These are phyloP conservation scores for Cryptococcus wingfieldii DNA, from an alignment of 1,284 basidiomycete genomes.

Conservation along the genomic window DNA sequence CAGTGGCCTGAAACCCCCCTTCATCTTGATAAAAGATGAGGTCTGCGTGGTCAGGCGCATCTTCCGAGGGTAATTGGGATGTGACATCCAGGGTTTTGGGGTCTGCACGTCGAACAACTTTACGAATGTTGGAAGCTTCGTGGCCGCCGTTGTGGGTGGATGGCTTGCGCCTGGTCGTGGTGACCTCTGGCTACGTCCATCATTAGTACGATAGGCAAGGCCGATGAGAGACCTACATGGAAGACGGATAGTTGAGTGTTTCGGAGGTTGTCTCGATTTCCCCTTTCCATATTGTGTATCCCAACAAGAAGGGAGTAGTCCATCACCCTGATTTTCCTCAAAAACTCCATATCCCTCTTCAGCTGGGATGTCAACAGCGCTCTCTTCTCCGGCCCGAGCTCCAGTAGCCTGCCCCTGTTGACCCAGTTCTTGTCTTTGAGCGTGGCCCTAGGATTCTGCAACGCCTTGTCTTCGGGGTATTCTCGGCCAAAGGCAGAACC, in stretches of 20 bases:
- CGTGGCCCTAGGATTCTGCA: slow-evolving; percentile 75
- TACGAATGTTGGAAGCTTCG: slow-evolving; percentile 76
- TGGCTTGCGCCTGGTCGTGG: slow-evolving; percentile 55
- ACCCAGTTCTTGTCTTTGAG: slow-evolving; percentile 98
- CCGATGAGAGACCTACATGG: slow-evolving; percentile 56
- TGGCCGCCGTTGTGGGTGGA: slow-evolving; percentile 59
- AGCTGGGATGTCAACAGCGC: slow-evolving; percentile 87
- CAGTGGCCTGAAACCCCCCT: slow-evolving; percentile 84
- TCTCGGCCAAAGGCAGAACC: slow-evolving; percentile 86
- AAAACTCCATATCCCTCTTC: slow-evolving; percentile 75
- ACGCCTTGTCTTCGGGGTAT: slow-evolving; percentile 80
- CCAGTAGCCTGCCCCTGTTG: slow-evolving; percentile 67
- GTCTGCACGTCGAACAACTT: slow-evolving; percentile 77
- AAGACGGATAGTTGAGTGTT: slow-evolving; percentile 87
- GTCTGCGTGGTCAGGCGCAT: slow-evolving; percentile 68
- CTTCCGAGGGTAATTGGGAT: slow-evolving; percentile 63
- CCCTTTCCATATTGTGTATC: slow-evolving; percentile 84
- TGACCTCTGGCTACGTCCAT: slow-evolving; percentile 61
- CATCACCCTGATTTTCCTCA: slow-evolving; percentile 84
- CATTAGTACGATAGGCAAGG: not conserved
- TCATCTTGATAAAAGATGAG: slow-evolving; percentile 97
- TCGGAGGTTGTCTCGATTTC: slow-evolving; percentile 85
- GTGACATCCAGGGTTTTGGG: slow-evolving; percentile 65
- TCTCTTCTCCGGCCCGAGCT: slow-evolving; percentile 90
- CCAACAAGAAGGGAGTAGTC: slow-evolving; percentile 94